Conservation (phyloP, 2,329 filamentous ascomycete genomes). For the Botrytis hyacinthi region DNA sequence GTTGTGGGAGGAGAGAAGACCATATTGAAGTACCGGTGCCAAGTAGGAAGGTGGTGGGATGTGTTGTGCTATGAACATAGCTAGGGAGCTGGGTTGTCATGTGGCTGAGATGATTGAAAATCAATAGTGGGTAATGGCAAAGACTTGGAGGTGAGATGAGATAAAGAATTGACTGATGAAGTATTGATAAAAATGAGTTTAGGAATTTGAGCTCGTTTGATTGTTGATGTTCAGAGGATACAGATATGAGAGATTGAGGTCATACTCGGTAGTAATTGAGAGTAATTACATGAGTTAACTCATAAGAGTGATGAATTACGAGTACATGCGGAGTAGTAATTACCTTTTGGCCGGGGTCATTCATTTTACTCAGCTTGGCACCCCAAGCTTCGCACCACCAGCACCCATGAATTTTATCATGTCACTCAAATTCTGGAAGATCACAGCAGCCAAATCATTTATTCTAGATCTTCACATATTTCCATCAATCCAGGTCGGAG, state of each 20-base stretch:
- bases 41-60: slow-evolving; percentile 12
- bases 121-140: neutral
- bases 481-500: neutral
- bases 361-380: neutral
- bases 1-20: neutral
- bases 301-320: no score
- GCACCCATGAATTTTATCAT: neutral
- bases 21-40: slow-evolving; percentile 10
- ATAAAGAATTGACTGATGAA: neutral
- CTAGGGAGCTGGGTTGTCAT: slow-evolving; percentile 5
- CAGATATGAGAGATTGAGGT: neutral
- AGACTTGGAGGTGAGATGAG: neutral
- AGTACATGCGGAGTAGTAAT: neutral
- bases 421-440: neutral
- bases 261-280: neutral
- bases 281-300: no score
- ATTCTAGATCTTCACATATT: neutral
- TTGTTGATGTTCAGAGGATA: neutral
- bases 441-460: neutral
- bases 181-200: neutral
- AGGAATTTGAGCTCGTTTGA: neutral
- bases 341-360: neutral
- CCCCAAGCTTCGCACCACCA: no score
- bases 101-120: neutral
- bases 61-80: neutral